phyloP scores from a whole-genome alignment of 75 land plant species.

The Selaginella moellendorffii region DNA sequence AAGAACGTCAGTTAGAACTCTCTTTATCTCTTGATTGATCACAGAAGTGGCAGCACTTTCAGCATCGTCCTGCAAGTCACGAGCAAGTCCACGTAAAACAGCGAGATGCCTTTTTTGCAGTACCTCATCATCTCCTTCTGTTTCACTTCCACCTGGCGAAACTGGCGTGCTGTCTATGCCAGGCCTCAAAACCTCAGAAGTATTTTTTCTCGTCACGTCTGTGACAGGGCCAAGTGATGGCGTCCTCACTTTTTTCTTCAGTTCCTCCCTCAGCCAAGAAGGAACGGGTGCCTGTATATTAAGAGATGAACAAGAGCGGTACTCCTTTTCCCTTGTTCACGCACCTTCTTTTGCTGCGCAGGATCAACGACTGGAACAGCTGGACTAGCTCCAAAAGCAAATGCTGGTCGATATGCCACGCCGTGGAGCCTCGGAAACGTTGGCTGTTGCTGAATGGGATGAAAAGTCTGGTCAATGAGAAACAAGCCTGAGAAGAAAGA shows the following conservation, averaged over 20 bases:
- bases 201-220: no score
- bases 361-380: no score
- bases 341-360: no score
- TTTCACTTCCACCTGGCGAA: constrained; percentile 57
- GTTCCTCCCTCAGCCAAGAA: constrained; percentile 90
- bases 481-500: no score
- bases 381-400: no score
- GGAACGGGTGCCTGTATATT: constrained; percentile 80
- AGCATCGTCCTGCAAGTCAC: constrained; percentile 52
- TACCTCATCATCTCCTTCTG: constrained; percentile 83
- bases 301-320: constrained; percentile 10
- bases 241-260: constrained; percentile 59
- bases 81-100: constrained; percentile 28
- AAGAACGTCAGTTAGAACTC: constrained; percentile 86
- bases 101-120: constrained; percentile 47
- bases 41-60: constrained; percentile 70
- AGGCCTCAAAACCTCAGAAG: no score
- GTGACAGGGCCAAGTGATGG: no score
- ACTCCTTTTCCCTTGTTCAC: not conserved
- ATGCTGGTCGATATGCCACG: no score
- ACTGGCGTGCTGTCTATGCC: no score
- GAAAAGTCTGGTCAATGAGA: no score
- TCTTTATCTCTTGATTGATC: constrained; percentile 90
- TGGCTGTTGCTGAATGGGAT: no score
- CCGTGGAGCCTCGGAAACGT: no score